These are phyloP conservation scores for Drechmeria coniospora DNA, from an alignment of 2,329 filamentous ascomycete genomes.

Conservation along the genomic window DNA sequence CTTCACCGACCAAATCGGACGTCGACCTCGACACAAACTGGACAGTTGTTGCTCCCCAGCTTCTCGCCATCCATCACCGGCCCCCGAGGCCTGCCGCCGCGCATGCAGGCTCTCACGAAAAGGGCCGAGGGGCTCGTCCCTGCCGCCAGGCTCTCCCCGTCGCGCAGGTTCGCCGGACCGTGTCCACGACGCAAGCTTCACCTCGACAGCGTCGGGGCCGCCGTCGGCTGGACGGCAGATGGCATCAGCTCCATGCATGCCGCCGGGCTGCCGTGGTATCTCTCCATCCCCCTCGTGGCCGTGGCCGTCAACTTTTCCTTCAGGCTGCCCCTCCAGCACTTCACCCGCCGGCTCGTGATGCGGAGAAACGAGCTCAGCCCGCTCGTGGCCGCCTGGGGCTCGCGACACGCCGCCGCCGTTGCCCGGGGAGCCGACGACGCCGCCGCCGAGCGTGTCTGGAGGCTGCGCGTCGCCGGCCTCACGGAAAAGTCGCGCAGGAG, in stretches of 20 bases:
- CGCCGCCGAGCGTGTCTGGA: constrained; percentile 8
- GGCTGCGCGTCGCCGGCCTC: constrained; percentile 10
- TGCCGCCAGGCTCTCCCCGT: too few relatives aligned
- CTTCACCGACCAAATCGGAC: too few relatives aligned
- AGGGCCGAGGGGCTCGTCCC: too few relatives aligned
- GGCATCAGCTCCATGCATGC: constrained; percentile 28
- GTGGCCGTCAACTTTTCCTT: constrained; percentile 27
- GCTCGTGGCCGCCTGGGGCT: constrained; percentile 16
- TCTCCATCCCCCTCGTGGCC: constrained; percentile 37
- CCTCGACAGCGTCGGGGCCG: constrained; percentile 15
- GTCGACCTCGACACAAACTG: too few relatives aligned
- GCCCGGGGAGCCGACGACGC: background rate
- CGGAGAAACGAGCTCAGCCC: constrained; percentile 15
- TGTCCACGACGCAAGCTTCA: too few relatives aligned
- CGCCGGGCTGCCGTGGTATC: constrained; percentile 34
- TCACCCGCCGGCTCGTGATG: constrained; percentile 18
- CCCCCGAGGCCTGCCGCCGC: too few relatives aligned
- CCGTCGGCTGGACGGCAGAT: constrained; percentile 24
- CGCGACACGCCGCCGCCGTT: constrained; percentile 9
- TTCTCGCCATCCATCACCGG: too few relatives aligned
- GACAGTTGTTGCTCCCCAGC: too few relatives aligned
- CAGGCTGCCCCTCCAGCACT: constrained; percentile 30
- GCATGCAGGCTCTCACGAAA: too few relatives aligned
- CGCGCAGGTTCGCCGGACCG: too few relatives aligned
- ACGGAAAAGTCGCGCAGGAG: constrained; percentile 14